Percentiles rank a stretch among this genome's conserved stretches.
Conservation (phyloP, 2,329 filamentous ascomycete genomes). For the Penicillium sp. region DNA sequence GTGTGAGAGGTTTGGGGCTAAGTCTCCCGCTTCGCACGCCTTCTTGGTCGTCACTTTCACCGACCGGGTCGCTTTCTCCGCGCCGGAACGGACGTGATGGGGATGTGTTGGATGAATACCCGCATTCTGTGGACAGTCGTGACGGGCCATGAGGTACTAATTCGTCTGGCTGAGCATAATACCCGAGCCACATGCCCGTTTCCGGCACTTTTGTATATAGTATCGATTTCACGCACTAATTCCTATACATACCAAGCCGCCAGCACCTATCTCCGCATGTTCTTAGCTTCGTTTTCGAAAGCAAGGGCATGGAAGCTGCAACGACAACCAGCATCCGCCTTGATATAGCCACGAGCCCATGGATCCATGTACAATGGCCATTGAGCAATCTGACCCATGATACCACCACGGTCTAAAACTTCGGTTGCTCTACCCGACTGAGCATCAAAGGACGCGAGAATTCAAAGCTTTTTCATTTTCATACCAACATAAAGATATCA, state of each 20-base stretch:
- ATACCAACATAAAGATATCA: constrained; percentile 5
- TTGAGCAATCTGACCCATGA: no score
- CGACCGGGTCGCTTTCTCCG: constrained; percentile 31
- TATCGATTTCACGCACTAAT: no score
- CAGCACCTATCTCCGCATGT: no score
- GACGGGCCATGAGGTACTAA: constrained; percentile 11
- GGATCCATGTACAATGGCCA: no score
- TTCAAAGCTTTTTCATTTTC: not conserved
- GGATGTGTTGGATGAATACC: constrained; percentile 19
- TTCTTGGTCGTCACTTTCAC: constrained; percentile 37
- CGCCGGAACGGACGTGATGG: constrained; percentile 17
- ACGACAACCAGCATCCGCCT: not conserved
- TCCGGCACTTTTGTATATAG: not conserved
- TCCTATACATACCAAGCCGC: no score
- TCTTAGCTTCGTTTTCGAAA: no score
- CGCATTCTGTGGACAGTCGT: constrained; percentile 16
- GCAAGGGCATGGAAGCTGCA: no score
- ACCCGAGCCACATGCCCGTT: not conserved
- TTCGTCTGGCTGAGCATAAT: not conserved
- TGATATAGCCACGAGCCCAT: not conserved
- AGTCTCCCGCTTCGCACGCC: constrained; percentile 34
- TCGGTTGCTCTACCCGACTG: not conserved
- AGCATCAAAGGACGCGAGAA: not conserved
- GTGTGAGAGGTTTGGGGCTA: constrained; percentile 39
- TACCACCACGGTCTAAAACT: no score